phyloP scores from a whole-genome alignment of 1,284 basidiomycete genomes.

The Fomitopsis betulina region DNA sequence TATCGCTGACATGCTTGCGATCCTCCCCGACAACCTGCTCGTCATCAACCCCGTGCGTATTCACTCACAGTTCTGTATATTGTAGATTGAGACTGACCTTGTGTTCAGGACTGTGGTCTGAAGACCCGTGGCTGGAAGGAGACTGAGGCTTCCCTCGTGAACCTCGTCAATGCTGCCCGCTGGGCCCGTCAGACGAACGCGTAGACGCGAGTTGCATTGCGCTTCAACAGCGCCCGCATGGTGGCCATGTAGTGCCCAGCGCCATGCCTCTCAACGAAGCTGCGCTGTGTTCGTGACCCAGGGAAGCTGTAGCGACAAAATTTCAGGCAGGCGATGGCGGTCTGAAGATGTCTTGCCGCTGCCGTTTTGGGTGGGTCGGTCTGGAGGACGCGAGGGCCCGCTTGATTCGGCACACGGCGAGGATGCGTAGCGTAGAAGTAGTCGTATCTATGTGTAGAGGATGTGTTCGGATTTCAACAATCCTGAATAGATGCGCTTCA shows the following conservation, averaged over 20 bases:
- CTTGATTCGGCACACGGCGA: constrained; percentile 3
- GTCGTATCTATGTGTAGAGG: constrained; percentile 7
- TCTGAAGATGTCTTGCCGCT: neutral
- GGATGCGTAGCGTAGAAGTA: constrained; percentile 12
- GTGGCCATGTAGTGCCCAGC: constrained; percentile 39
- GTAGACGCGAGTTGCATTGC: constrained; percentile 51
- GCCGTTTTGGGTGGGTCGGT: constrained; percentile 8
- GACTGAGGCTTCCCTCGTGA: constrained; percentile 85
- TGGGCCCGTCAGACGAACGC: constrained; percentile 84
- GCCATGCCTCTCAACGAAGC: constrained; percentile 24
- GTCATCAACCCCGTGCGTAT: constrained; percentile 91
- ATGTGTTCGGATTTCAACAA: constrained; percentile 31
- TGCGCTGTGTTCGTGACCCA: constrained; percentile 27
- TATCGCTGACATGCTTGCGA: constrained; percentile 79
- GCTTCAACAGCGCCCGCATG: constrained; percentile 87
- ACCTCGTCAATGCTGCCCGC: constrained; percentile 87
- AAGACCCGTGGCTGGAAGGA: constrained; percentile 98
- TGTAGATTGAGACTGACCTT: constrained; percentile 7
- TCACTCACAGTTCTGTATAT: constrained; percentile 3
- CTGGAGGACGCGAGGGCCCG: constrained; percentile 9
- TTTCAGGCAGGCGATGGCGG: constrained; percentile 2
- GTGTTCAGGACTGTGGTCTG: constrained; percentile 67
- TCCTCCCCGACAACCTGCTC: constrained; percentile 76
- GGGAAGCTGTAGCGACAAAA: constrained; percentile 30
- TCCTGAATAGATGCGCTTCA: constrained; percentile 27